Evolutionary conservation across 2,329 filamentous ascomycete species (phyloP).

Genomic region (Fusarium illudens): DNA sequence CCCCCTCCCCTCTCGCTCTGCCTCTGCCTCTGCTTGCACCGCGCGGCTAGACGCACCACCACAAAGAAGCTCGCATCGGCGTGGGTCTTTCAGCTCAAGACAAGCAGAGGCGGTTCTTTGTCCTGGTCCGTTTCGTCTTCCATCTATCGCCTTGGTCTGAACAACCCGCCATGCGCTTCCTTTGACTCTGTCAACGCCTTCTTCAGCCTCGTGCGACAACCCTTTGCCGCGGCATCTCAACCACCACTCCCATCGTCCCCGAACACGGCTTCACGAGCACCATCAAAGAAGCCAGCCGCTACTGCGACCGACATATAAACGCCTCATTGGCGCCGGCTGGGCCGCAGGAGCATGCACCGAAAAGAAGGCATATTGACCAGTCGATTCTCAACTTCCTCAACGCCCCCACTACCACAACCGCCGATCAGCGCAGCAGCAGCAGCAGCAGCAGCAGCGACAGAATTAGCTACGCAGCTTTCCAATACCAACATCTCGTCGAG

Average conservation of each 20-base stretch:
- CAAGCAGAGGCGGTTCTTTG: conserved; percentile 14
- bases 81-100: conserved; percentile 17
- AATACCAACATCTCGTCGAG: conserved; percentile 11
- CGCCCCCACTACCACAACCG: conserved; percentile 1
- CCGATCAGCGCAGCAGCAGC: conserved; percentile 9
- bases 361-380: conserved; percentile 25
- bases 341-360: conserved; percentile 31
- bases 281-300: conserved; percentile 1
- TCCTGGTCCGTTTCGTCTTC: not conserved
- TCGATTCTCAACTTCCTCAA: conserved; percentile 39
- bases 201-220: conserved; percentile 37
- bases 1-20: not conserved
- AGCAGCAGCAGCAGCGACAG: conserved; percentile 3
- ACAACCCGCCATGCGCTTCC: conserved; percentile 38
- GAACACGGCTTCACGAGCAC: conserved; percentile 24
- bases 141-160: conserved; percentile 4
- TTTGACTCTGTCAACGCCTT: conserved; percentile 40
- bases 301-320: conserved; percentile 14
- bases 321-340: conserved; percentile 24
- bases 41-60: conserved; percentile 9
- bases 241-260: conserved; percentile 16
- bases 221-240: conserved; percentile 4
- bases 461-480: conserved; percentile 1
- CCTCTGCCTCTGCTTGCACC: conserved; percentile 5
- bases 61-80: conserved; percentile 12